Base-by-base conservation (phyloP, 2,329 filamentous ascomycete species). In the Incumbomyces lentus region DNA sequence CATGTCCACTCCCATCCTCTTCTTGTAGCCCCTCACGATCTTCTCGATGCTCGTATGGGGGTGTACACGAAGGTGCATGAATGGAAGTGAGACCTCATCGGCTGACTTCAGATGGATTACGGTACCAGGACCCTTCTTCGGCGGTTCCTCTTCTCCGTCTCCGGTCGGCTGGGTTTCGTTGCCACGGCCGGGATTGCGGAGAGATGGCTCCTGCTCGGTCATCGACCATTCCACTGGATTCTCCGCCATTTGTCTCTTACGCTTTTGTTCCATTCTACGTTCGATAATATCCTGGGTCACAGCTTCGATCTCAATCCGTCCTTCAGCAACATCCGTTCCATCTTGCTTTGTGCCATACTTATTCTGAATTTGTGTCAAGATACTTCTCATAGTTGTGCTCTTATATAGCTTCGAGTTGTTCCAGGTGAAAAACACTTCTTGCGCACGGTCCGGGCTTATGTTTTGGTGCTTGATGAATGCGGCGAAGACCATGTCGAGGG, bases 381-480 rank as follows among this genome's bases (percentile, higher is more conserved):
- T 67, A 40, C 75, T 80, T 44, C 73, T 72, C 49, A 86, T 81
- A 1, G 82, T 89, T 4, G 84, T 86, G n/a, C 76, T 75, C 53
- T 84, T 78, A 60, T 84, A 95, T 2, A 95, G 65, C 49, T 78
- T 77, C 48, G 77, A 78, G 19, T 78, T 75, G 52, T 81, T 81
- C 82, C 86, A 95, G 0, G 86, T 92, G 46, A 96, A 73, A 56
- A 92, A 83, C 14, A 93, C 68, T 1, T 70, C 67, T 3, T 73
- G 66, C 2, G 71, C 64, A 18, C 72, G 61, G 2, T 74, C 10
- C 2, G 68, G 63, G 1, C 68, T 63, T 39, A 79, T 73, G 1
- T 62, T 62, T 59, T 89, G 82, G 45, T 73, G 72, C 11, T 69
- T 65, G 55, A 83, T 78, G 85, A 87, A 95, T 11, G 76, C 77